Evolutionary conservation across 73 alveolate genomes (phyloP).

Genomic region (Paramecium primaurelia): DNA sequence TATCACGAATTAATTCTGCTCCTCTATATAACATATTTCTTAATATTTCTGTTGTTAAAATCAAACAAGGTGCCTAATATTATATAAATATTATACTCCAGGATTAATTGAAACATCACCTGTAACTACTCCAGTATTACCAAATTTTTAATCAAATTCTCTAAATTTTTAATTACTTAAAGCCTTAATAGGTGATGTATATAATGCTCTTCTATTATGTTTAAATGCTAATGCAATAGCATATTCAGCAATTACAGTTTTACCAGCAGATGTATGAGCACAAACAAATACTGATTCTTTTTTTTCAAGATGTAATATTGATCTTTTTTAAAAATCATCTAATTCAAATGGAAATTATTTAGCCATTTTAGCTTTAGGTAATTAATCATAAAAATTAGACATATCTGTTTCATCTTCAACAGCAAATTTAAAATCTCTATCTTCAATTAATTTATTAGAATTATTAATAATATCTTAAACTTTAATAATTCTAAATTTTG

Average conservation of each 20-base stretch:
- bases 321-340: conserved; percentile 93
- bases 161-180: conserved; percentile 95
- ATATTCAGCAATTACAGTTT: conserved; percentile 99
- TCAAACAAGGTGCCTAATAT: conserved; percentile 80
- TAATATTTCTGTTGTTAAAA: conserved; percentile 98
- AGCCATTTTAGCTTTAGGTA: conserved; percentile 54
- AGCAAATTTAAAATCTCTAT: conserved; percentile 1
- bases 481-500: not conserved
- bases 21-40: conserved; percentile 83
- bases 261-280: conserved; percentile 99
- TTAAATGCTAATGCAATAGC: conserved; percentile 95
- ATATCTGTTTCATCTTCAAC: conserved; percentile 43
- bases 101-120: conserved; percentile 87
- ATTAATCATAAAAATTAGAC: conserved; percentile 33
- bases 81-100: not conserved
- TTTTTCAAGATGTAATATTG: conserved; percentile 88
- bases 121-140: conserved; percentile 95
- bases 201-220: conserved; percentile 89
- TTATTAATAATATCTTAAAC: not conserved
- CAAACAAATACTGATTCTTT: conserved; percentile 94
- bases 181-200: conserved; percentile 98
- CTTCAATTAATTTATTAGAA: not conserved
- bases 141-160: conserved; percentile 91
- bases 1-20: conserved; percentile 80
- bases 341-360: conserved; percentile 79